These are phyloP conservation scores for Mimosa bimucronata DNA, from an alignment of 306 rosid genomes.

Conservation along the genomic window DNA sequence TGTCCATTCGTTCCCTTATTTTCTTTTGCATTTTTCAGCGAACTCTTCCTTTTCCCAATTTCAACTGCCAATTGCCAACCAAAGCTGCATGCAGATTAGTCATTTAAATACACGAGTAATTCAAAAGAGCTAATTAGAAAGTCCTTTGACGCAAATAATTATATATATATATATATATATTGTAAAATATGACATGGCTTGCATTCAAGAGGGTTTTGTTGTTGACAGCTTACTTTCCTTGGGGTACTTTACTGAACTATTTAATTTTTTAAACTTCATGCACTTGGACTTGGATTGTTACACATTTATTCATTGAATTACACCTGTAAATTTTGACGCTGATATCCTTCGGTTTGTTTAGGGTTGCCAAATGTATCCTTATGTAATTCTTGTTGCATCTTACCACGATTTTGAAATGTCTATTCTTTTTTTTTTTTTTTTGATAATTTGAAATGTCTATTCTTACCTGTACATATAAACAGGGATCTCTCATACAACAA, in stretches of 20 bases:
- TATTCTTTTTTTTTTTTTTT: too few species aligned
- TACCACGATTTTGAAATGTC: background rate
- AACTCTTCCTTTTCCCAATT: too few species aligned
- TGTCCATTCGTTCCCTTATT: too few species aligned
- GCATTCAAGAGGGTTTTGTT: background rate
- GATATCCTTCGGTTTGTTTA: conserved; percentile 1
- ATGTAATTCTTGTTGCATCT: conserved; percentile 7
- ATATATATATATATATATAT: too few species aligned
- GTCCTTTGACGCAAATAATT: too few species aligned
- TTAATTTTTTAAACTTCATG: background rate
- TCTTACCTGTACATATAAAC: conserved; percentile 25
- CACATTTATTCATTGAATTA: background rate
- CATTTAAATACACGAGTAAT: too few species aligned
- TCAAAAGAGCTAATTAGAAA: too few species aligned
- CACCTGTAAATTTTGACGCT: background rate
- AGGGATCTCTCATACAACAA: conserved; percentile 80
- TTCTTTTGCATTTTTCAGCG: too few species aligned
- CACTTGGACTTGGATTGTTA: background rate
- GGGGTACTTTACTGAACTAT: background rate
- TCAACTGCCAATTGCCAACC: too few species aligned
- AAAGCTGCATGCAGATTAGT: too few species aligned
- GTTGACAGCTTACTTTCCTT: too few species aligned
- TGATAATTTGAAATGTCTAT: conserved; percentile 25
- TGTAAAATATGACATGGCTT: background rate
- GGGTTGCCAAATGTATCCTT: background rate